Base-by-base conservation (phyloP, 176 grass and related monocot species). In the Avena sativa region DNA sequence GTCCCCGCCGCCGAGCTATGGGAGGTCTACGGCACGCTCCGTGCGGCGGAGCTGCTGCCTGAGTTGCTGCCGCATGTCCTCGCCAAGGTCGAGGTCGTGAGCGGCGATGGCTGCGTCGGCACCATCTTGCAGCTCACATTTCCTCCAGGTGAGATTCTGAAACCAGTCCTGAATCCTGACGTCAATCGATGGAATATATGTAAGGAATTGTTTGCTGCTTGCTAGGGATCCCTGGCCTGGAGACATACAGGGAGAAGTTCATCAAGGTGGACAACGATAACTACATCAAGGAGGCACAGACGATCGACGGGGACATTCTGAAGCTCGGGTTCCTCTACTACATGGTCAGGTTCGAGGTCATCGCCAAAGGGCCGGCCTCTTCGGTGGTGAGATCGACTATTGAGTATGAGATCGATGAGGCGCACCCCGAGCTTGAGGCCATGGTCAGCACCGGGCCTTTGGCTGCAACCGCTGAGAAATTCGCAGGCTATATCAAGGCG, bases 11-110 rank as follows among this genome's bases (percentile, higher is more conserved):
- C 67, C 12, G 68, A 82, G 2, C 79, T 87, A 1, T 87, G 86
- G 86, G 44, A 49, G 5, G 23, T 87, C 43, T 87, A 87, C 28
- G 86, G 86, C 86, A 87, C 79, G 16, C 69, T 87, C 40, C 86
- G 68, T 19, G 56, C 66, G 5, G 47, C 30, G 5, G 78, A 87
- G 56, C 28, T 87, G n/a, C 3, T 81, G 50, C 56, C 78, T 5
- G 38, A 81, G 6, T n/a, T 87, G 16, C 55, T 81, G 1, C 86
- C 79, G 0, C 65, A 87, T 9, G 16, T 87, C 68, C 43, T 87
- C 46, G 2, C 68, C 3, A 87, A 87, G 55, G n/a, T 30, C 1
- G 40, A 81, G 67, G 4, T 88, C 61, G 26, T 91, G 61, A 38
- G 20, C 1, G 90, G 90, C 76, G n/a, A 81, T 0, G 90, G 86